Base-by-base conservation (phyloP, 2,329 filamentous ascomycete genomes). In the Botrytis tulipae region DNA sequence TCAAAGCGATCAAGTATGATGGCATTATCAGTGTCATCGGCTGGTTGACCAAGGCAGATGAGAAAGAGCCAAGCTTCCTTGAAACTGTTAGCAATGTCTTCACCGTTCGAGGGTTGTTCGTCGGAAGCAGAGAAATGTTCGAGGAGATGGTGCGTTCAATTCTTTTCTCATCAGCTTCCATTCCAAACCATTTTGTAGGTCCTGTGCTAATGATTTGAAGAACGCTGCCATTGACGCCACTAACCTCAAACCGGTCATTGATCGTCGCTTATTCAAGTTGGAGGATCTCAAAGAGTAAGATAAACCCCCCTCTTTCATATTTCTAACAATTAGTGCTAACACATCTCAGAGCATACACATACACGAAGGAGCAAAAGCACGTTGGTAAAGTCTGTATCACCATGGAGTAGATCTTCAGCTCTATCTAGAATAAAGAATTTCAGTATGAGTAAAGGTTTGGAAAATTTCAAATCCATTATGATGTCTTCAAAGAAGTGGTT, bases 11-110 rank as follows among this genome's bases (percentile, higher is more conserved):
- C 22, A n/a, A 7, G 32, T 12, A 16, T 44, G 61, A 63, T n/a
- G 61, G 61, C 14, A n/a, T 63, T 16, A 63, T 63, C 40, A 44
- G 22, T 63, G 61, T 63, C 10, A 63, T 63, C 25, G 61, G 61
- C 1, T 37, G 61, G 35, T 40, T 37, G 16, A n/a, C 6, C n/a
- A 63, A 63, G 16, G 14, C 61, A 8, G 35, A 25, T 12, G 32
- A 63, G 61, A 63, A 63, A 29, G 61, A 63, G 32, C 40, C 35
- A n/a, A 63, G 40, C 35, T 63, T 37, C 20, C 22, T 63, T 12
- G 35, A 63, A 40, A 40, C 35, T 20, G 61, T 40, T 25, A n/a
- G 61, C 35, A 44, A 32, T 3, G 54, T 59, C 54, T 59, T 59
- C 54, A 63, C 61, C 1, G 61, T 63, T 3, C n/a, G 61, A n/a